Evolutionary conservation across 2,329 filamentous ascomycete genomes (phyloP).

Genomic region (Chaetothyriales sp.): DNA sequence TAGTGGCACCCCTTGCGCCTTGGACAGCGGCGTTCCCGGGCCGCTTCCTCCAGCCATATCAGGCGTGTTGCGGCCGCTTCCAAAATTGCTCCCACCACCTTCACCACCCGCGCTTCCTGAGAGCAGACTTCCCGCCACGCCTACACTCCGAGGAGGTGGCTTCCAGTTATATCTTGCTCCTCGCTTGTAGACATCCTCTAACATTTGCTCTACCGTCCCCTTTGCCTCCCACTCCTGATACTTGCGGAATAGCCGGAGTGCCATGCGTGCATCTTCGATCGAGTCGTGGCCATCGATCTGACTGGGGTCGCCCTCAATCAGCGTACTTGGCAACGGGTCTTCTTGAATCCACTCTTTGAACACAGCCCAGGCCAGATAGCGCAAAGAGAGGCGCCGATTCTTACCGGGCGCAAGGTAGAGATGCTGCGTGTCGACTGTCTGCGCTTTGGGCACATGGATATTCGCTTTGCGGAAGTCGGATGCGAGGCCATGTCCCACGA

Average conservation of each 20-base stretch:
- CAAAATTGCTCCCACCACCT: not conserved
- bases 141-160: conserved; percentile 32
- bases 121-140: not conserved
- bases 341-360: conserved; percentile 90
- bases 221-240: conserved; percentile 81
- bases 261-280: conserved; percentile 87
- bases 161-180: conserved; percentile 47
- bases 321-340: conserved; percentile 38
- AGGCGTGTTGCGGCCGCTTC: not conserved
- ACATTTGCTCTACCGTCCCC: conserved; percentile 66
- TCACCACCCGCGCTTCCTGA: not conserved
- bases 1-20: not conserved
- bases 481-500: conserved; percentile 83
- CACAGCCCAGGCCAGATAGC: conserved; percentile 81
- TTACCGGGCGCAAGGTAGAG: conserved; percentile 73
- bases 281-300: conserved; percentile 57
- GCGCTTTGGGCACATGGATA: conserved; percentile 78
- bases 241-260: conserved; percentile 76
- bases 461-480: conserved; percentile 98
- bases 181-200: conserved; percentile 71
- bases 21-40: not conserved
- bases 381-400: conserved; percentile 74
- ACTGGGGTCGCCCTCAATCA: conserved; percentile 6
- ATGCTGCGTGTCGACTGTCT: conserved; percentile 89
- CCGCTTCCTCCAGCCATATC: not conserved